Evolutionary conservation across 164 flowering plant species (phyloP).

Genomic region (Annona squamosa): DNA sequence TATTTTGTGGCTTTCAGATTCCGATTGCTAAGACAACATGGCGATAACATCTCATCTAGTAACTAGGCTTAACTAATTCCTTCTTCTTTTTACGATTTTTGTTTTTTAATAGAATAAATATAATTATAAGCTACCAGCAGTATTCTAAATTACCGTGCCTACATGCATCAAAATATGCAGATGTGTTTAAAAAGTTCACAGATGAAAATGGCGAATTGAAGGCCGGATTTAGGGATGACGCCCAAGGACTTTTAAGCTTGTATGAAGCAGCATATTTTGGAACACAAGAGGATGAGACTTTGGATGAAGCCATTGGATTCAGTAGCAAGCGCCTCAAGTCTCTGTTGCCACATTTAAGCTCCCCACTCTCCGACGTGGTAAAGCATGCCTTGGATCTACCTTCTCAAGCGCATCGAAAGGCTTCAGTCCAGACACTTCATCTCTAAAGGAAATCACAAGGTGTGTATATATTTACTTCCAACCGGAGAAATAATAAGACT

Average conservation of each 20-base stretch:
- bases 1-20: slow-evolving; percentile 6
- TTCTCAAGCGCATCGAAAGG: too few relatives aligned
- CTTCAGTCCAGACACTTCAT: too few relatives aligned
- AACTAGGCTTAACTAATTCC: background rate
- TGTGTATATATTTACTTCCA: too few relatives aligned
- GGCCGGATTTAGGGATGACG: slow-evolving; percentile 3
- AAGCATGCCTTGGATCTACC: too few relatives aligned
- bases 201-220: slow-evolving; percentile 31
- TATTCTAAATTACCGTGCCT: background rate
- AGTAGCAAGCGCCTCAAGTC: slow-evolving; percentile 6
- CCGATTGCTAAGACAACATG: slow-evolving; percentile 12
- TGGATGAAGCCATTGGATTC: slow-evolving; percentile 24
- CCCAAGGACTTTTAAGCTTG: slow-evolving; percentile 14
- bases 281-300: slow-evolving; percentile 13
- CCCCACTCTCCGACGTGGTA: too few relatives aligned
- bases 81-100: background rate
- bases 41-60: slow-evolving; percentile 7
- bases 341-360: too few relatives aligned
- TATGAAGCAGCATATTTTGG: slow-evolving; percentile 20
- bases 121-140: too few relatives aligned
- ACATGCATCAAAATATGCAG: background rate
- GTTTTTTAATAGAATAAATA: background rate
- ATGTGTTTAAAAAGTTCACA: slow-evolving; percentile 15
- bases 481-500: too few relatives aligned
- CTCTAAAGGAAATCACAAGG: too few relatives aligned